phyloP scores from a whole-genome alignment of 2,329 filamentous ascomycete genomes.

The Mycosphaerella arachidis region DNA sequence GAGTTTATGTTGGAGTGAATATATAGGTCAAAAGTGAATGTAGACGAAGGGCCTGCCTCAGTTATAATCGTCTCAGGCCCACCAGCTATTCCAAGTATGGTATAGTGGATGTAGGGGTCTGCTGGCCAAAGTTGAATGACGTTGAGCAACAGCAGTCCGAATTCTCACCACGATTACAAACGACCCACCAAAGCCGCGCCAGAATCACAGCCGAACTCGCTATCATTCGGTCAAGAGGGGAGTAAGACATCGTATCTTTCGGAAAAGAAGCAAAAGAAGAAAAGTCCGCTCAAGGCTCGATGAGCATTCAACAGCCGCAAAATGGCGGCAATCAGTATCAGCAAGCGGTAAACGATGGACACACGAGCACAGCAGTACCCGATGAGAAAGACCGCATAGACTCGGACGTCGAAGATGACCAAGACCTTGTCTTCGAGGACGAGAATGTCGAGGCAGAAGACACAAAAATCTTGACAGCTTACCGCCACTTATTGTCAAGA shows the following conservation, averaged over 20 bases:
- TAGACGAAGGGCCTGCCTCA: no score
- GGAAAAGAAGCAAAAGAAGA: neutral
- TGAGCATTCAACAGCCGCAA: neutral
- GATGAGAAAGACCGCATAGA: neutral
- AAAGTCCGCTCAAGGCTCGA: neutral
- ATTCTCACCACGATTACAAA: neutral
- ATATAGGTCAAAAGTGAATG: no score
- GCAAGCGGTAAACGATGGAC: neutral
- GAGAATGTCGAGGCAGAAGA: constrained; percentile 9
- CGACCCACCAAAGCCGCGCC: neutral
- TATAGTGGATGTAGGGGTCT: no score
- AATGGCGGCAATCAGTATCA: neutral
- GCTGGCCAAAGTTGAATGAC: no score
- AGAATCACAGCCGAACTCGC: neutral
- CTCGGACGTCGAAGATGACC: constrained; percentile 4
- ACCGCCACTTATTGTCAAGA: constrained; percentile 41
- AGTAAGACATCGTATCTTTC: neutral
- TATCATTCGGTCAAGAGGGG: neutral
- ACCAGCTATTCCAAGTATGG: no score
- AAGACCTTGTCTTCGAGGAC: constrained; percentile 6
- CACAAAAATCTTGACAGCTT: constrained; percentile 26
- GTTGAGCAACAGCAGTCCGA: no score
- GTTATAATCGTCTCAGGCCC: no score
- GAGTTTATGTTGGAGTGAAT: no score
- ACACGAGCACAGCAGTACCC: neutral